Conservation (phyloP, 768 basidiomycete species). For the Suillus paluster region DNA sequence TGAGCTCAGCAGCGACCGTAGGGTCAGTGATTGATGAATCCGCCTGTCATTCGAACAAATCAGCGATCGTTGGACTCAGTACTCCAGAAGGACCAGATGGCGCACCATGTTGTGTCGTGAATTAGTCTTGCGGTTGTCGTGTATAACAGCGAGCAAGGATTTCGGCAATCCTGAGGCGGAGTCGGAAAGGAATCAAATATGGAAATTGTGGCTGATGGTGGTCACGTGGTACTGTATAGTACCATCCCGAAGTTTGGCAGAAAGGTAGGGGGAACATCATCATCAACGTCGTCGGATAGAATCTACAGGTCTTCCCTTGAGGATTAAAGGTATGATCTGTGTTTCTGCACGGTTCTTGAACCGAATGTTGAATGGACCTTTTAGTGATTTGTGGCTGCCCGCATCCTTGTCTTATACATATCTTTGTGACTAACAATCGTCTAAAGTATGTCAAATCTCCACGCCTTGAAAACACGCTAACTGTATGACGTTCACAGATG, state of each 20-base stretch:
- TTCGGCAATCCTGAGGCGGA: conserved; percentile 23
- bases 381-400: conserved; percentile 94
- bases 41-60: conserved; percentile 54
- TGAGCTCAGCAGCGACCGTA: conserved; percentile 91
- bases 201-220: conserved; percentile 46
- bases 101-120: conserved; percentile 40
- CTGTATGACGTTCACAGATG: conserved; percentile 55
- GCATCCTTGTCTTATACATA: conserved; percentile 41
- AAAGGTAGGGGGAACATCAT: conserved; percentile 20
- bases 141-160: conserved; percentile 21
- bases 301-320: conserved; percentile 91
- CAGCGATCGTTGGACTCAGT: not conserved
- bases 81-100: not conserved
- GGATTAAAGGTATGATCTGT: conserved; percentile 73
- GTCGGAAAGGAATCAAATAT: conserved; percentile 23
- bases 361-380: conserved; percentile 12
- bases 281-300: conserved; percentile 71
- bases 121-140: conserved; percentile 29
- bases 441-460: conserved; percentile 46
- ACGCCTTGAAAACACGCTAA: conserved; percentile 4
- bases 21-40: conserved; percentile 89
- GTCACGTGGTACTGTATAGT: conserved; percentile 69
- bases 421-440: conserved; percentile 25
- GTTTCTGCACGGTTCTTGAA: not conserved
- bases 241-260: conserved; percentile 25